phyloP scores from a whole-genome alignment of 2,329 filamentous ascomycete species.

The Diaporthe ampelina region DNA sequence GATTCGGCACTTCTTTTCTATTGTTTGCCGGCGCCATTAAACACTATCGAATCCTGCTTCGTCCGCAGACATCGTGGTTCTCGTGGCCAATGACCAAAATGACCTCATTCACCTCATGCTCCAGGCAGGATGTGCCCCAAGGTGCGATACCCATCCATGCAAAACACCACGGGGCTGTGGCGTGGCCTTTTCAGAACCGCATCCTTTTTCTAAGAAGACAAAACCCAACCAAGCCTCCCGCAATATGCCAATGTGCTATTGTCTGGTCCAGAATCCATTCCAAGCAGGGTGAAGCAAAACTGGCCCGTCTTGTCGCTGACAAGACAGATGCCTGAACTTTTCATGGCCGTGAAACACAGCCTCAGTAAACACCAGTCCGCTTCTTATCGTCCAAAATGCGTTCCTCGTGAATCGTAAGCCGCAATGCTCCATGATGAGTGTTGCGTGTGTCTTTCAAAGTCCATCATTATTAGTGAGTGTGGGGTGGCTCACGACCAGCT shows the following conservation, averaged over 20 bases:
- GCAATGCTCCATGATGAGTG: conserved; percentile 19
- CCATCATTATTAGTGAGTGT: neutral
- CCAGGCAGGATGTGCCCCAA: conserved; percentile 11
- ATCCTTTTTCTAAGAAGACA: neutral
- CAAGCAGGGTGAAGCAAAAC: conserved; percentile 22
- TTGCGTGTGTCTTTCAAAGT: neutral
- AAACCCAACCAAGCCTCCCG: too few species aligned
- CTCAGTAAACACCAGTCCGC: neutral
- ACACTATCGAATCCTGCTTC: conserved; percentile 28
- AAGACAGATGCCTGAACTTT: conserved; percentile 18
- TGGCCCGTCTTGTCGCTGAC: neutral
- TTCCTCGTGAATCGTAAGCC: conserved; percentile 25
- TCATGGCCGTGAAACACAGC: neutral
- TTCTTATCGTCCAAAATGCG: conserved; percentile 6
- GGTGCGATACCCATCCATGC: neutral
- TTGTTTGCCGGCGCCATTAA: conserved; percentile 22
- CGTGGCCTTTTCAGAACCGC: neutral
- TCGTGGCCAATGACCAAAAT: neutral
- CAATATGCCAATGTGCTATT: neutral
- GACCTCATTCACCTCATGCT: conserved; percentile 8
- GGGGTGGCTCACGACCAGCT: neutral
- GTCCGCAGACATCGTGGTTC: conserved; percentile 10
- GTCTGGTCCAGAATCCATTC: neutral
- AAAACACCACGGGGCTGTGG: conserved; percentile 8
- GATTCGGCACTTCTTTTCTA: neutral